Base-by-base conservation (phyloP, 306 rosid species). In the Sicyos baderoa region DNA sequence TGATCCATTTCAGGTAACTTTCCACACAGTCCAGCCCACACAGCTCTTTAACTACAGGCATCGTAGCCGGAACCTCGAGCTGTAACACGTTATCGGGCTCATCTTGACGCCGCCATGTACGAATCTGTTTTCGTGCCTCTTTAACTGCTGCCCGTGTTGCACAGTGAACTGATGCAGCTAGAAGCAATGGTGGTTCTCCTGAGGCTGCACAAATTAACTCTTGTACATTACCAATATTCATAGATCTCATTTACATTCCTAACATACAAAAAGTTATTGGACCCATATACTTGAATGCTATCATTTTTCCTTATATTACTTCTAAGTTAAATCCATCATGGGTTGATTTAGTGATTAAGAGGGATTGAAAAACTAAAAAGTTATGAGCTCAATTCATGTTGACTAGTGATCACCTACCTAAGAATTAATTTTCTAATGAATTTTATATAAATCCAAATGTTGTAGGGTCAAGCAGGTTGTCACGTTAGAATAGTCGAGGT, bases 181-280 rank as follows among this genome's bases (percentile, higher is more conserved):
- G 78, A 74, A 89, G 84, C 42, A 93, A 63, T 6, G 98, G 97
- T 0, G 98, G 96, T 77, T 93, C 98, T 0, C 98, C 98, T 53
- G 98, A 93, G 78, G 96, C 98, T 93, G 87, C 84, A 78, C 12
- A 47, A 47, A 12, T 47, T 2, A 45, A 45, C 49, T 12, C 49
- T 44, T 45, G 14, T 45, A 45, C 49, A 45, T 2, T 12, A 45
- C 14, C 49, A 45, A 45, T 45, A 45, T 45, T 9, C 49, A 45
- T 12, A 45, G 15, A 45, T 45, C 42, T 35, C 42, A 35, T 35
- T 35, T 5, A 35, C 42, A 35, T 35, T 35, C 42, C 42, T 5
- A 35, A 35, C 42, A 2, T 35, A 35, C 64, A 29, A 12, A 27
- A 40, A 6, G 44, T 12, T 58, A 25, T 27, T 17, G 15, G 44